phyloP scores from a whole-genome alignment of 2,329 filamentous ascomycete species.

The Lizonia empirigonia region DNA sequence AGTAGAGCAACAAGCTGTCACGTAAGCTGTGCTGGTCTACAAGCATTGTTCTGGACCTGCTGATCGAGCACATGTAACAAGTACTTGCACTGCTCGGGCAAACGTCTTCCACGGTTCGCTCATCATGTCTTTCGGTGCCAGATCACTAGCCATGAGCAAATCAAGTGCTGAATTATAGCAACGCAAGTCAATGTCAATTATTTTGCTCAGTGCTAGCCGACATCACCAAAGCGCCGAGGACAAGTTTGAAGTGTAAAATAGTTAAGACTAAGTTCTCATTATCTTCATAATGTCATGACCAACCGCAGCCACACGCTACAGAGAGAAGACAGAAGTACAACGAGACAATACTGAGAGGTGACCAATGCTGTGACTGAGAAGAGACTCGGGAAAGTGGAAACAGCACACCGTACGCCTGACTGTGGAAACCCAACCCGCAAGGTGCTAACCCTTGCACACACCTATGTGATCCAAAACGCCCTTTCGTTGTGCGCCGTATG shows the following conservation, averaged over 20 bases:
- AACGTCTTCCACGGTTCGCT: too few species aligned
- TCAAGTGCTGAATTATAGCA: too few species aligned
- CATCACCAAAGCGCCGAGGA: background rate
- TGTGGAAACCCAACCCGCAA: constrained; percentile 19
- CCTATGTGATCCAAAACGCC: constrained; percentile 32
- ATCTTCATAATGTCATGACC: constrained; percentile 36
- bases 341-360: constrained; percentile 17
- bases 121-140: too few species aligned
- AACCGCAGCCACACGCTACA: constrained; percentile 25
- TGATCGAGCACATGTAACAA: too few species aligned
- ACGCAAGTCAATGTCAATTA: too few species aligned
- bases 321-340: constrained; percentile 29
- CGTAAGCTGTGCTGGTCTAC: too few species aligned
- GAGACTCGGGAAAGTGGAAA: constrained; percentile 17
- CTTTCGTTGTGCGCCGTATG: constrained; percentile 27
- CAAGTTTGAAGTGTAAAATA: constrained; percentile 10
- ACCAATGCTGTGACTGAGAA: constrained; percentile 19
- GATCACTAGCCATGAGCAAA: too few species aligned
- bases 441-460: constrained; percentile 23
- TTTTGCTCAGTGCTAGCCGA: too few species aligned
- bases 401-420: constrained; percentile 26
- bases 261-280: constrained; percentile 31
- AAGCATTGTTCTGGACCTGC: too few species aligned
- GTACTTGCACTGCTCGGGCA: too few species aligned
- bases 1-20: too few species aligned